Conservation (phyloP, 2,329 filamentous ascomycete species). For the Mollisiaceae sp. region DNA sequence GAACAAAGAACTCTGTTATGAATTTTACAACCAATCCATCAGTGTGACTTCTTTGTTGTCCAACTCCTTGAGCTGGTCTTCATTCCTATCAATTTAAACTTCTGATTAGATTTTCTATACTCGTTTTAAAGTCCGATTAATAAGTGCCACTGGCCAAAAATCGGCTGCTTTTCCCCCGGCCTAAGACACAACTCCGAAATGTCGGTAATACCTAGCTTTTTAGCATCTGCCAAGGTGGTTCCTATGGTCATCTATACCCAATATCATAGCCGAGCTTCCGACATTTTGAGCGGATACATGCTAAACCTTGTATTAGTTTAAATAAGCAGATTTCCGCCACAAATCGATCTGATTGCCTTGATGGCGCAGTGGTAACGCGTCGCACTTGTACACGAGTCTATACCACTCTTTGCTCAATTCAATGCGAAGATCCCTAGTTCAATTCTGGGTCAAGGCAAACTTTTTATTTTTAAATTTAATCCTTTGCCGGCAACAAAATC, state of each 20-base stretch:
- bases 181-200: too few species aligned
- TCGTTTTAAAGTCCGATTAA: too few species aligned
- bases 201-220: too few species aligned
- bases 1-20: too few species aligned
- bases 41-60: too few species aligned
- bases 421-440: neutral
- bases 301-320: neutral
- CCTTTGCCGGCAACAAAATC: too few species aligned
- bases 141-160: too few species aligned
- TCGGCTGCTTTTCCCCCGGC: too few species aligned
- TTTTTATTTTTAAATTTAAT: conserved; percentile 2
- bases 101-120: too few species aligned
- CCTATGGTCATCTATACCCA: neutral
- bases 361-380: conserved; percentile 31
- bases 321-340: neutral
- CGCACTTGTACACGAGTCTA: neutral
- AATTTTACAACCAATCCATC: too few species aligned
- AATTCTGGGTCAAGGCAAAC: conserved; percentile 15
- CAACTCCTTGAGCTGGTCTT: too few species aligned
- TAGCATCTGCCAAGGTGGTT: neutral
- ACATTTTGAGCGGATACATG: neutral
- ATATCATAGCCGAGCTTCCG: neutral
- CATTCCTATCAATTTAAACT: too few species aligned
- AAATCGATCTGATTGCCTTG: neutral
- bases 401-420: neutral